These are phyloP conservation scores for Sugiyamaella neomexicana DNA, from an alignment of 1,139 yeast species.

Conservation along the genomic window DNA sequence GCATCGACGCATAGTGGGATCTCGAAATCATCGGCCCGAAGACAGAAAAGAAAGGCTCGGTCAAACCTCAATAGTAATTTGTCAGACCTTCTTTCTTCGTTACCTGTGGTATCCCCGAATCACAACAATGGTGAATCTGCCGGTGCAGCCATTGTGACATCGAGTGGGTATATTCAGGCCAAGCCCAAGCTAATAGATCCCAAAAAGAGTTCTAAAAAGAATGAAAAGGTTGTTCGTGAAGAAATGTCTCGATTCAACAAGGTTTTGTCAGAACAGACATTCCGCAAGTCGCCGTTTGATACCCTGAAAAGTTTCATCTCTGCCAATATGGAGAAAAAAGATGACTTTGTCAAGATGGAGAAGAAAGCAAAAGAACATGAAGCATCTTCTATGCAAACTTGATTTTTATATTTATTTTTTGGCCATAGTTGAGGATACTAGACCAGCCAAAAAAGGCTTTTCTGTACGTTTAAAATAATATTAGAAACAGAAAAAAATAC, in stretches of 20 bases:
- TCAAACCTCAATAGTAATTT: slow-evolving; percentile 36
- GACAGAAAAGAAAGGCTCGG: slow-evolving; percentile 33
- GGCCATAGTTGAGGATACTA: no score
- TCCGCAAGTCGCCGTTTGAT: slow-evolving; percentile 34
- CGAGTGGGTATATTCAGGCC: slow-evolving; percentile 23
- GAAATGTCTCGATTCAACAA: slow-evolving; percentile 36
- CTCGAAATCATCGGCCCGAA: slow-evolving; percentile 35
- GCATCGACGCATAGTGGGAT: slow-evolving; percentile 22
- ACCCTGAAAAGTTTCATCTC: slow-evolving; percentile 29
- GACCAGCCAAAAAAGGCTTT: no score
- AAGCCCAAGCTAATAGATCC: slow-evolving; percentile 29
- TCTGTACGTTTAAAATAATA: no score
- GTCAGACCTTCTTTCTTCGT: slow-evolving; percentile 35
- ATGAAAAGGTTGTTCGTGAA: slow-evolving; percentile 36
- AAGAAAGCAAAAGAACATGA: slow-evolving; percentile 9
- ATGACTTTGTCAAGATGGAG: slow-evolving; percentile 27
- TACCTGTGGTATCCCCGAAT: slow-evolving; percentile 30
- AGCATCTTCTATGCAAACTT: slow-evolving; percentile 1
- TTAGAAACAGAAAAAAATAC: background rate
- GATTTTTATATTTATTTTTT: background rate
- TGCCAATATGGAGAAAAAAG: slow-evolving; percentile 28
- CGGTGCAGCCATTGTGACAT: slow-evolving; percentile 6
- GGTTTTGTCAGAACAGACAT: slow-evolving; percentile 29
- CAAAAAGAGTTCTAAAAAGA: slow-evolving; percentile 34
- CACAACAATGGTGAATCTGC: slow-evolving; percentile 2